Evolutionary conservation across 148 eudicot genomes (phyloP).

Genomic region (Silene conica): DNA sequence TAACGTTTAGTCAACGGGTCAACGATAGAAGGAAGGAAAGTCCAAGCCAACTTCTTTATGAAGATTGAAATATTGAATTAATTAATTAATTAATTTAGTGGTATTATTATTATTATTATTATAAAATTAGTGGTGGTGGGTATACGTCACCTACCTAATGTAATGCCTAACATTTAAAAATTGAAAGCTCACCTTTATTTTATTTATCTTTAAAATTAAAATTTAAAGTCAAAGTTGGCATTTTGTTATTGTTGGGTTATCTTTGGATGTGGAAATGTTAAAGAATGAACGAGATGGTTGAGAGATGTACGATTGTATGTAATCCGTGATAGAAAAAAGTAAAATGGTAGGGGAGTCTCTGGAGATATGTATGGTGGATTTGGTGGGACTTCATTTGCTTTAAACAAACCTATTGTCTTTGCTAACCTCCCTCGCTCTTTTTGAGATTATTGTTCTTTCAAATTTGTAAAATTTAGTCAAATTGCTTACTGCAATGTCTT

Average conservation of each 20-base stretch:
- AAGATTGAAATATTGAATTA: slow-evolving; percentile 1
- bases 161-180: neutral
- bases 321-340: neutral
- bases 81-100: too few species aligned
- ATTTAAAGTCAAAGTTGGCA: neutral
- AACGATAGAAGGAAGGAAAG: slow-evolving; percentile 16
- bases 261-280: neutral
- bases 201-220: neutral
- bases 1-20: slow-evolving; percentile 26
- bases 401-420: neutral
- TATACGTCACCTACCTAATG: slow-evolving; percentile 26
- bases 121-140: slow-evolving; percentile 18
- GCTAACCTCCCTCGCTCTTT: neutral
- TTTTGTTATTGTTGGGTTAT: neutral
- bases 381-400: neutral
- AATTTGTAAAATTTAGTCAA: too few species aligned
- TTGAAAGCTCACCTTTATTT: slow-evolving; percentile 11
- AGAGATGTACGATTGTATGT: neutral
- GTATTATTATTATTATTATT: neutral
- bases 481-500: too few species aligned
- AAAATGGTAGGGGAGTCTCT: neutral
- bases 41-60: slow-evolving; percentile 18
- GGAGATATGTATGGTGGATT: neutral
- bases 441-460: too few species aligned
- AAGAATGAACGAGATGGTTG: neutral